These are phyloP conservation scores for Salvia miltiorrhiza DNA, from an alignment of 257 asterid genomes.

Conservation along the genomic window DNA sequence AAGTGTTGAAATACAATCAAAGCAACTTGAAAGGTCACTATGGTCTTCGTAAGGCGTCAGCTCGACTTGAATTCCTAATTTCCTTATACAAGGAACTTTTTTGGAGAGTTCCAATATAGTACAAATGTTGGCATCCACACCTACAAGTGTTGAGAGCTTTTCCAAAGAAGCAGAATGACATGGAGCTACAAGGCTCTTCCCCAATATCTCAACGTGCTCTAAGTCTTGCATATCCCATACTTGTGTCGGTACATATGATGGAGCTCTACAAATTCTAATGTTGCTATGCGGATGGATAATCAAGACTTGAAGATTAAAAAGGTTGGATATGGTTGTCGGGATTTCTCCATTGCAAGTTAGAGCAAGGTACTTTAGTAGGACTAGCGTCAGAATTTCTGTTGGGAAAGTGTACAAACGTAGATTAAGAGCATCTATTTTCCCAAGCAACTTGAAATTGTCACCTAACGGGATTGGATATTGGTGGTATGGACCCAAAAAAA, in stretches of 20 bases:
- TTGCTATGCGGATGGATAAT: background rate
- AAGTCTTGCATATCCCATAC: constrained; percentile 8
- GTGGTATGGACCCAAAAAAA: too few relatives aligned
- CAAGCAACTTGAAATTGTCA: background rate
- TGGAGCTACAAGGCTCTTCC: background rate
- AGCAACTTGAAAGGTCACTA: background rate
- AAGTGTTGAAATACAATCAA: background rate
- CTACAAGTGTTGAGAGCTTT: background rate
- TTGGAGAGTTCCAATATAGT: background rate
- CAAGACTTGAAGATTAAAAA: background rate
- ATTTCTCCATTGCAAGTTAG: background rate
- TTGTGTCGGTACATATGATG: background rate
- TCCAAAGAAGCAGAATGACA: background rate
- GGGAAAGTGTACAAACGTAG: constrained; percentile 7
- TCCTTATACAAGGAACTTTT: background rate
- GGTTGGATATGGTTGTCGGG: constrained; percentile 3
- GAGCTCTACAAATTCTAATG: background rate
- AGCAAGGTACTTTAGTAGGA: background rate
- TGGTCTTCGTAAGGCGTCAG: background rate
- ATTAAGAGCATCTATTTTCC: constrained; percentile 3
- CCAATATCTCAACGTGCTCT: background rate
- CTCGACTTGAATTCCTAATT: background rate
- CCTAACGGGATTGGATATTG: background rate
- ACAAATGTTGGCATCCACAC: background rate
- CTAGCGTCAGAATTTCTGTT: background rate